Base-by-base conservation (phyloP, 1,284 basidiomycete species). In the Ceratobasidium sp. region DNA sequence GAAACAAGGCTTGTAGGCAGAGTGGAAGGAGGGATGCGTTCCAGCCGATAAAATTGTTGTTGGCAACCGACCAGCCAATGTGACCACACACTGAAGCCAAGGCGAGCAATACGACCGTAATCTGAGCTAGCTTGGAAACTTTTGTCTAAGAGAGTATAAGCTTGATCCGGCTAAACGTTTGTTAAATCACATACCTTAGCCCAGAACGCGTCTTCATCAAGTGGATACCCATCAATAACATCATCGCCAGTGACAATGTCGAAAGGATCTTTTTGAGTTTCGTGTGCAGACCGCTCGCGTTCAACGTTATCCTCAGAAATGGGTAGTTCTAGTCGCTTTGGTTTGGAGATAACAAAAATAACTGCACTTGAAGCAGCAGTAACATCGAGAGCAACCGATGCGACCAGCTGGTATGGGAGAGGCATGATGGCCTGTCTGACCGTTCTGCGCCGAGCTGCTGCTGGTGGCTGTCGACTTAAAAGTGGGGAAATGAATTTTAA, bases 121-220 rank as follows among this genome's bases (percentile, higher is more conserved):
- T 50, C 38, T 70, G 67, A 21, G 30, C 44, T 50, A 38, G 75
- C 26, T n/a, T 64, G 35, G 35, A 38, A 38, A 38, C 35, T 38
- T 38, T 38, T 11, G 35, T 38, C 35, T 38, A 38, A 38, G 35
- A 4, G 7, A 80, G 55, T 2, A 80, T 76, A 14, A 75, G 76
- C 0, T 78, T 30, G 55, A 80, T 81, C 32, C 76, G 46, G 32
- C 75, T 52, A 16, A 49, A 38, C 35, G 11, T 38, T 38, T 38
- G 11, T 38, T 38, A 38, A 4, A 38, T 38, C 35, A 38, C 88
- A 71, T 78, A 89, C 92, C 81, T 83, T 82, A 16, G 78, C 77
- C 93, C 94, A 96, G 79, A 96, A 96, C 16, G 77, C 82, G 13
- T 86, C 86, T 63, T 87, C 89, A 23, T 93, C 83, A 55, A 96